Conservation (phyloP, 306 rosid genomes). For the Cajanus cajan region DNA sequence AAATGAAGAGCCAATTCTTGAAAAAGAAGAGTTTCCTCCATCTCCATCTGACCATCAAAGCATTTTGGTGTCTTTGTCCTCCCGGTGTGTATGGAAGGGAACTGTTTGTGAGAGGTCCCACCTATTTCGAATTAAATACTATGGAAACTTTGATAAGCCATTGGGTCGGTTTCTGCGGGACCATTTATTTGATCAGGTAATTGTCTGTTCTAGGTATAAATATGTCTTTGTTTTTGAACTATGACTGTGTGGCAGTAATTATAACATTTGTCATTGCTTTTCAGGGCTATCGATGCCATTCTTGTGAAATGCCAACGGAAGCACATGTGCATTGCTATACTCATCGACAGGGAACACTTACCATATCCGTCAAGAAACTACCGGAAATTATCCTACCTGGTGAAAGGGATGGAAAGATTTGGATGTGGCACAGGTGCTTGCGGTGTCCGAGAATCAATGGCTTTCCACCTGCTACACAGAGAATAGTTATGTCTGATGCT, state of each 20-base stretch:
- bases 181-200: slow-evolving; percentile 94
- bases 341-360: slow-evolving; percentile 94
- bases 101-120: slow-evolving; percentile 95
- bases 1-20: slow-evolving; percentile 42
- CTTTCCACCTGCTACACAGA: slow-evolving; percentile 91
- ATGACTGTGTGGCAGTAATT: slow-evolving; percentile 7
- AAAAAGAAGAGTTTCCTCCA: slow-evolving; percentile 81
- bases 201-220: slow-evolving; percentile 22
- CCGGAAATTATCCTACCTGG: slow-evolving; percentile 75
- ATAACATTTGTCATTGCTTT: slow-evolving; percentile 29
- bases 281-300: slow-evolving; percentile 77
- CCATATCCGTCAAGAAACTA: slow-evolving; percentile 88
- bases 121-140: slow-evolving; percentile 91
- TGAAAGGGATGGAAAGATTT: slow-evolving; percentile 92
- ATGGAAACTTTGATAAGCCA: slow-evolving; percentile 93
- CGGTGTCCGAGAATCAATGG: slow-evolving; percentile 86
- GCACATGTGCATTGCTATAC: slow-evolving; percentile 97
- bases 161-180: slow-evolving; percentile 87
- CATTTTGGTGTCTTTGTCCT: slow-evolving; percentile 92
- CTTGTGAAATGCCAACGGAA: slow-evolving; percentile 94
- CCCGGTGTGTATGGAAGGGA: slow-evolving; percentile 98
- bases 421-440: slow-evolving; percentile 99
- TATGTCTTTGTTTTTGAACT: neutral
- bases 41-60: slow-evolving; percentile 94
- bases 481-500: slow-evolving; percentile 98